Base-by-base conservation (phyloP, 2,329 filamentous ascomycete species). In the Chrysosporium queenslandicum region DNA sequence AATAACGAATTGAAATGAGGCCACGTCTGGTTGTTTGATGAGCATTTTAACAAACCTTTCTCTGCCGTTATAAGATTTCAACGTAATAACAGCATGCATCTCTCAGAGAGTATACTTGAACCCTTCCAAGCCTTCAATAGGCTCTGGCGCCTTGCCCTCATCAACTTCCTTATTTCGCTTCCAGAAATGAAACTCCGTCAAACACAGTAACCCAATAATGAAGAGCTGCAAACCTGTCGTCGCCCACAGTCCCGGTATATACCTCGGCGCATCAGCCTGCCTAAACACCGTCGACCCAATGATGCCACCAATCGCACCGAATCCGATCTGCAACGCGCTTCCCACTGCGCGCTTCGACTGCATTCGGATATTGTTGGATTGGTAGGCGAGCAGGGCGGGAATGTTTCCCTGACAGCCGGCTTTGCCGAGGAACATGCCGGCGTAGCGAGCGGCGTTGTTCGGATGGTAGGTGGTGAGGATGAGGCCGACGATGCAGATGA, bases 261-360 rank as follows among this genome's bases (percentile, higher is more conserved):
- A 59, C 21, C 21, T 25, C 11, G 57, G 57, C 14, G 50, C 51
- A 40, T 59, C 55, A 36, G 52, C 34, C 37, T 52, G 18, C 59
- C 80, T 74, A 68, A 88, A 89, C 7, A 87, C 79, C 50, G 85
- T 71, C 55, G 77, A 79, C 14, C 83, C 85, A 1, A 79, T 76
- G 56, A 89, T 89, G 25, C 86, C 85, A 23, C 86, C 86, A 16
- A 89, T 71, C 2, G 83, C 85, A 4, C 85, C 85, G 43, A 85
- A 81, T 1, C 82, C 83, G 3, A 90, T 83, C 4, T 88, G 76
- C 0, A 82, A 82, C 3, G 86, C 83, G 53, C 79, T 84, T 64
- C 80, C 83, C 59, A 90, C 82, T 0, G 85, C 85, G 40, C 86
- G 79, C 73, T 89, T 90, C 83, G 85, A 89, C 70, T 89, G 84